Conservation (phyloP, 306 rosid species). For the cucumber (Cucumis sativus) region Cucumber_9930_V3 NC_026659.2:24885001-24885500, state of each 20-base stretch:
- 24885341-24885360: slow-evolving; percentile 14
- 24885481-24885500: not conserved
- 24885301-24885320: slow-evolving; percentile 18
- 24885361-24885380: no score
- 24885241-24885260: not conserved
- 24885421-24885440: no score
- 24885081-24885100: not conserved
- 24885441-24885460: no score
- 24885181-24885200: not conserved
- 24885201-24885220: not conserved
- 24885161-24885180: not conserved
- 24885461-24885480: not conserved
- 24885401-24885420: no score
- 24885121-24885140: not conserved
- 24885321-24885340: slow-evolving; percentile 16
- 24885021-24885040: not conserved
- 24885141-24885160: not conserved
- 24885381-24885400: no score
- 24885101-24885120: not conserved
- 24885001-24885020: not conserved
- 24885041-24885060: not conserved
- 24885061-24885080: not conserved
- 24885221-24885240: slow-evolving; percentile 8
- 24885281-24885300: slow-evolving; percentile 23
- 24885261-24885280: slow-evolving; percentile 22